phyloP scores from a whole-genome alignment of 176 grass and related monocot genomes.

The Oryza coarctata region DNA sequence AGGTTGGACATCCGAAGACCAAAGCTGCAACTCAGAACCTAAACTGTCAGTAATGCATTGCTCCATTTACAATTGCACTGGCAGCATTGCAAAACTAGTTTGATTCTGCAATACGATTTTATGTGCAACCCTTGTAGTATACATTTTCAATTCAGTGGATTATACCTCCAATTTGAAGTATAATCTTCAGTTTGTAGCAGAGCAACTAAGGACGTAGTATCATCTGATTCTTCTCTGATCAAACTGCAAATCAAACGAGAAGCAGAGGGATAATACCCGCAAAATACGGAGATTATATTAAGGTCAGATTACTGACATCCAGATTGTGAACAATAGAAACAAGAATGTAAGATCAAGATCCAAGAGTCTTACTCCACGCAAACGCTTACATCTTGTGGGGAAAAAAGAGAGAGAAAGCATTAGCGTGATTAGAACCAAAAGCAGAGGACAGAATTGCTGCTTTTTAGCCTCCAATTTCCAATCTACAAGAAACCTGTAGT shows the following conservation, averaged over 20 bases:
- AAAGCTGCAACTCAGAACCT: background rate
- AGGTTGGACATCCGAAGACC: background rate
- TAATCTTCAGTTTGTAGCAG: background rate
- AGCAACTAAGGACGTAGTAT: background rate
- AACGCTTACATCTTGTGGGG: background rate
- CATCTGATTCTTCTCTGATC: background rate
- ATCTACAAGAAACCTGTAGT: background rate
- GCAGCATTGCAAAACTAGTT: background rate
- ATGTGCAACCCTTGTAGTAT: background rate
- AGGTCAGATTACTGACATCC: background rate
- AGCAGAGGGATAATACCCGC: background rate
- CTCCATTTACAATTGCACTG: background rate
- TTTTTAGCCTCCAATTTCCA: slow-evolving; percentile 1
- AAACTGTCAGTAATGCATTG: background rate
- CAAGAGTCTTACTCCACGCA: background rate
- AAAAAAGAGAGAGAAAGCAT: background rate
- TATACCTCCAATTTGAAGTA: background rate
- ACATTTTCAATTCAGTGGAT: slow-evolving; percentile 2
- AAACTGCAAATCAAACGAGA: background rate
- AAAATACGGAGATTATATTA: background rate
- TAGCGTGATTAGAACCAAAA: background rate
- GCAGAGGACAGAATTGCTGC: background rate
- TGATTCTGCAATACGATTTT: background rate
- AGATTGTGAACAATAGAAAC: background rate
- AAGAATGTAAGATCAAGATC: slow-evolving; percentile 2